Evolutionary conservation across 2,329 filamentous ascomycete genomes (phyloP).

Genomic region (Pseudohalonectria lignicola): DNA sequence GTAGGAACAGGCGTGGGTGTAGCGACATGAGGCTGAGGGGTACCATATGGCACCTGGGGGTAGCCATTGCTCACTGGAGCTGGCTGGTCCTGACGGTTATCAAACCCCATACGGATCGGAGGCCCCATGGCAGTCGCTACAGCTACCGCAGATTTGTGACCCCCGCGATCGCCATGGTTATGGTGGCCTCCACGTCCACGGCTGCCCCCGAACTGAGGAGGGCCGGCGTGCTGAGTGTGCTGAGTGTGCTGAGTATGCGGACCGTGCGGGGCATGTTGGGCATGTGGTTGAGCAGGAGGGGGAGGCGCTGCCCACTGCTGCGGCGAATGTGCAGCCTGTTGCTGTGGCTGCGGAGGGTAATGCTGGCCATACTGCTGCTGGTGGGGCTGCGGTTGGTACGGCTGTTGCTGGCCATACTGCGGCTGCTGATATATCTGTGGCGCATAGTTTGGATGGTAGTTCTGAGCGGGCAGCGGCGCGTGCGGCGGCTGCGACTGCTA

Average conservation of each 20-base stretch:
- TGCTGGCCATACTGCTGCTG: slow-evolving; percentile 7
- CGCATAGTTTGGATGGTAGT: slow-evolving; percentile 49
- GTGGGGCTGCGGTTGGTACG: slow-evolving; percentile 13
- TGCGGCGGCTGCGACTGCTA: slow-evolving; percentile 33
- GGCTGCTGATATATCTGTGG: slow-evolving; percentile 37
- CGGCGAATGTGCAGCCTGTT: slow-evolving; percentile 8
- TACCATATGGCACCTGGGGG: slow-evolving; percentile 20
- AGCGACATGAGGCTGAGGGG: slow-evolving; percentile 14
- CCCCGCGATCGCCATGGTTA: slow-evolving; percentile 27
- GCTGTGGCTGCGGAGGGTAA: slow-evolving; percentile 10
- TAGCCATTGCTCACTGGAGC: slow-evolving; percentile 34
- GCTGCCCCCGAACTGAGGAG: slow-evolving; percentile 22
- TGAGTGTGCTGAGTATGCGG: slow-evolving; percentile 13
- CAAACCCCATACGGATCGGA: slow-evolving; percentile 43
- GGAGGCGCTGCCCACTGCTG: slow-evolving; percentile 14
- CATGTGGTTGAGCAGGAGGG: slow-evolving; percentile 16
- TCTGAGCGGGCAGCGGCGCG: slow-evolving; percentile 35
- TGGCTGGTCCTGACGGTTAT: slow-evolving; percentile 27
- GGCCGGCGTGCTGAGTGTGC: slow-evolving; percentile 14
- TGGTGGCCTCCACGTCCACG: slow-evolving; percentile 26
- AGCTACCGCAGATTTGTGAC: slow-evolving; percentile 10
- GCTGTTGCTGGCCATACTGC: slow-evolving; percentile 25
- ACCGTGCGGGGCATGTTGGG: slow-evolving; percentile 14
- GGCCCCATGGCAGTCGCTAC: slow-evolving; percentile 31
- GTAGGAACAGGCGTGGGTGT: slow-evolving; percentile 11